Conservation (phyloP, 164 flowering plant genomes). For the Aristolochia californica region DNA sequence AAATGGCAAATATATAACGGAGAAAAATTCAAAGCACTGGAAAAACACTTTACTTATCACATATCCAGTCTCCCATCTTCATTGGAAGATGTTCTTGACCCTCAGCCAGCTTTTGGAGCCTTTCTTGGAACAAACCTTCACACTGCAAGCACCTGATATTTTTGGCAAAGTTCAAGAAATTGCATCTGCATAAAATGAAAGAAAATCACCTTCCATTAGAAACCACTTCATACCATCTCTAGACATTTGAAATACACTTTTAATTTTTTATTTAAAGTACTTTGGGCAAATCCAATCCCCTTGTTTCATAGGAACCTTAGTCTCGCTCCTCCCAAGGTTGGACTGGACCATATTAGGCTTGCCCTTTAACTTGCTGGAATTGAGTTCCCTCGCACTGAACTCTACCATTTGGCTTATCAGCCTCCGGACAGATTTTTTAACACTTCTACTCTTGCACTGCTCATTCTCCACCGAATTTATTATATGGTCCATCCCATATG, state of each 20-base stretch:
- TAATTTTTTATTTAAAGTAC: slow-evolving; percentile 22
- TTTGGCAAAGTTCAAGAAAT: slow-evolving; percentile 69
- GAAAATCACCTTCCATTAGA: slow-evolving; percentile 1
- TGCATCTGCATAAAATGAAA: slow-evolving; percentile 40
- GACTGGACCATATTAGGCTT: slow-evolving; percentile 8
- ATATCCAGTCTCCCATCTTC: slow-evolving; percentile 95
- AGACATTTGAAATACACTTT: too few species aligned
- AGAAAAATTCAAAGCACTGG: not conserved
- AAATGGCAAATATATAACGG: not conserved
- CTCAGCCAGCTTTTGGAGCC: slow-evolving; percentile 32
- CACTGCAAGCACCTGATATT: slow-evolving; percentile 76
- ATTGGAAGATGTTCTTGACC: slow-evolving; percentile 61
- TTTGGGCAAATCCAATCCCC: slow-evolving; percentile 86
- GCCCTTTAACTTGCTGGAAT: slow-evolving; percentile 12
- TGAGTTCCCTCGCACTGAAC: slow-evolving; percentile 21
- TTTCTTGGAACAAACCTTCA: slow-evolving; percentile 39
- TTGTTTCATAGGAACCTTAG: slow-evolving; percentile 39
- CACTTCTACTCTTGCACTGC: slow-evolving; percentile 26
- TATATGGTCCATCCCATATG: slow-evolving; percentile 59
- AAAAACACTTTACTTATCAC: slow-evolving; percentile 42
- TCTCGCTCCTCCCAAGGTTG: slow-evolving; percentile 13
- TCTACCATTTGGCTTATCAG: slow-evolving; percentile 55
- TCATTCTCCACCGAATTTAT: slow-evolving; percentile 44
- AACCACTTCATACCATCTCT: too few species aligned
- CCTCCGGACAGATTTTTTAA: slow-evolving; percentile 52